Conservation (phyloP, 768 basidiomycete genomes). For the Bullera alba region DNA sequence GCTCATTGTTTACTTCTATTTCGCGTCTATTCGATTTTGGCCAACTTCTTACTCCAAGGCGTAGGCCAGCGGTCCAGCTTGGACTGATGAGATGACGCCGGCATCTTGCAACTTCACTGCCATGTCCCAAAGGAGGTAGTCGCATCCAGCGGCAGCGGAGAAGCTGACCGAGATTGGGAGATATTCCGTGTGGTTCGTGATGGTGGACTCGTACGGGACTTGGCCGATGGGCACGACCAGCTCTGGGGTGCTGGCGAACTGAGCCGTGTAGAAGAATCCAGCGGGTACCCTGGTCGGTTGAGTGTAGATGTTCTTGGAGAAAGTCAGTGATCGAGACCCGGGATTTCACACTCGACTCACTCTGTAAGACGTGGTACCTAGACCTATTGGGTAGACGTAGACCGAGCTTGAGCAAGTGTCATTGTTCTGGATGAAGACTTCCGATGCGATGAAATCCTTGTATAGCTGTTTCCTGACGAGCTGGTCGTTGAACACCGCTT, state of each 20-base stretch:
- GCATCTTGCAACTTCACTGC: constrained; percentile 24
- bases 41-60: neutral
- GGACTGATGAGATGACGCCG: neutral
- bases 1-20: neutral
- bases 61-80: neutral
- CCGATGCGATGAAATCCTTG: constrained; percentile 18
- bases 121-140: constrained; percentile 36
- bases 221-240: constrained; percentile 29
- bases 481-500: constrained; percentile 14
- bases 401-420: constrained; percentile 27
- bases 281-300: constrained; percentile 1
- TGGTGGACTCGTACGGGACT: constrained; percentile 28
- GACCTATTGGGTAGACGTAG: constrained; percentile 14
- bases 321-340: neutral
- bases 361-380: constrained; percentile 18
- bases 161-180: constrained; percentile 34
- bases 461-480: constrained; percentile 20
- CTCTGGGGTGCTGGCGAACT: constrained; percentile 23
- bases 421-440: constrained; percentile 14
- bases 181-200: constrained; percentile 31
- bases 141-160: constrained; percentile 31
- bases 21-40: neutral
- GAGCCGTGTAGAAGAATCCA: constrained; percentile 7
- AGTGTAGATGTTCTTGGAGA: constrained; percentile 13
- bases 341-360: constrained; percentile 6